These are phyloP conservation scores for Thelonectria olida DNA, from an alignment of 2,329 filamentous ascomycete genomes.

Conservation along the genomic window DNA sequence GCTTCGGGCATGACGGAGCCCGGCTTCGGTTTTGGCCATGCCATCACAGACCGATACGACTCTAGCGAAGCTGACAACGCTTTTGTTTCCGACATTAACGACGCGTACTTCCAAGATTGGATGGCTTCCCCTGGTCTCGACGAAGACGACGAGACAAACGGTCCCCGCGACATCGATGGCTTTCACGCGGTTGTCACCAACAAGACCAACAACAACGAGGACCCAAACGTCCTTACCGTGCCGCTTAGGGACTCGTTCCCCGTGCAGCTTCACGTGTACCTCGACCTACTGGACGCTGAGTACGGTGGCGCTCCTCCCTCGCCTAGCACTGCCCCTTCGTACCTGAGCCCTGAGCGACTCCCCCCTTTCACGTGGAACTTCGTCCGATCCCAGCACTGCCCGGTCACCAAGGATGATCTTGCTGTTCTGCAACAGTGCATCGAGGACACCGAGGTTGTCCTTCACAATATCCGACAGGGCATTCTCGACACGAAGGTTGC, in stretches of 20 bases:
- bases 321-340: background rate
- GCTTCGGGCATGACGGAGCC: background rate
- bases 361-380: background rate
- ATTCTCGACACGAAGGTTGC: background rate
- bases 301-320: background rate
- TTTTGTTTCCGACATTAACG: background rate
- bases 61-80: background rate
- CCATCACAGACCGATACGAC: background rate
- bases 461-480: no score
- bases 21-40: background rate
- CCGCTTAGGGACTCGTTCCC: background rate
- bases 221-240: background rate
- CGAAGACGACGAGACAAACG: background rate
- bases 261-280: background rate
- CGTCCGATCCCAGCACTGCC: background rate
- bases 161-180: background rate
- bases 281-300: background rate
- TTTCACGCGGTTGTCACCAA: background rate
- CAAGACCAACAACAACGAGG: background rate
- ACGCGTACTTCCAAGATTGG: no score
- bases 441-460: conserved; percentile 13
- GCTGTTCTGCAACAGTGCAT: conserved; percentile 21
- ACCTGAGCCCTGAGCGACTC: background rate
- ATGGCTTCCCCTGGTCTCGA: background rate
- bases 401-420: conserved; percentile 18